Evolutionary conservation across 352 stramenopile genomes (phyloP).

Genomic region (Phytophthora constricta): DNA sequence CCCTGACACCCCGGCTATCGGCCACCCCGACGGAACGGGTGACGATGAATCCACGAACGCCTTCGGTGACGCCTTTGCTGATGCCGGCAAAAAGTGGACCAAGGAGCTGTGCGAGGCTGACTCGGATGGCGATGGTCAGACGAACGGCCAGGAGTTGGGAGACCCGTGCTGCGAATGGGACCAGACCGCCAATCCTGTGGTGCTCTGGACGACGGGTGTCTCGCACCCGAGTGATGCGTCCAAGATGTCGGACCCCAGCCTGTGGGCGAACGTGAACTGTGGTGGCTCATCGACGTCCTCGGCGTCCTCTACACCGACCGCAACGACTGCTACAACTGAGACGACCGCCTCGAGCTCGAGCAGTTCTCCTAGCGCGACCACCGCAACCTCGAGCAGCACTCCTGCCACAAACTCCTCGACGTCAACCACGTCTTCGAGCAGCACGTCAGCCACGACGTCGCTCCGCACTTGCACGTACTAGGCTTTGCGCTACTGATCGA

Average conservation of each 20-base stretch:
- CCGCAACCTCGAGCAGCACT: background rate
- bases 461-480: background rate
- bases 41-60: conserved; percentile 30
- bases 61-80: conserved; percentile 33
- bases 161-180: conserved; percentile 63
- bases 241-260: conserved; percentile 26
- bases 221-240: conserved; percentile 25
- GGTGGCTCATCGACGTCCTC: conserved; percentile 1
- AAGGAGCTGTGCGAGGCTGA: conserved; percentile 25
- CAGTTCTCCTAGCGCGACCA: background rate
- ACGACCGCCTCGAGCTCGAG: background rate
- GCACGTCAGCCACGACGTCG: background rate
- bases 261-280: conserved; percentile 26
- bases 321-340: background rate
- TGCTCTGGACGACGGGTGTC: conserved; percentile 31
- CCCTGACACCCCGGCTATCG: conserved; percentile 30
- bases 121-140: conserved; percentile 69
- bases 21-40: conserved; percentile 36
- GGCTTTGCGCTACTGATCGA: background rate
- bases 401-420: background rate
- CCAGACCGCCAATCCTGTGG: conserved; percentile 1
- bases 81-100: conserved; percentile 22
- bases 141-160: conserved; percentile 81
- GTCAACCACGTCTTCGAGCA: background rate
- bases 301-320: background rate